Conservation (phyloP, 2,329 filamentous ascomycete species). For the Escovopsis sp. region DNA sequence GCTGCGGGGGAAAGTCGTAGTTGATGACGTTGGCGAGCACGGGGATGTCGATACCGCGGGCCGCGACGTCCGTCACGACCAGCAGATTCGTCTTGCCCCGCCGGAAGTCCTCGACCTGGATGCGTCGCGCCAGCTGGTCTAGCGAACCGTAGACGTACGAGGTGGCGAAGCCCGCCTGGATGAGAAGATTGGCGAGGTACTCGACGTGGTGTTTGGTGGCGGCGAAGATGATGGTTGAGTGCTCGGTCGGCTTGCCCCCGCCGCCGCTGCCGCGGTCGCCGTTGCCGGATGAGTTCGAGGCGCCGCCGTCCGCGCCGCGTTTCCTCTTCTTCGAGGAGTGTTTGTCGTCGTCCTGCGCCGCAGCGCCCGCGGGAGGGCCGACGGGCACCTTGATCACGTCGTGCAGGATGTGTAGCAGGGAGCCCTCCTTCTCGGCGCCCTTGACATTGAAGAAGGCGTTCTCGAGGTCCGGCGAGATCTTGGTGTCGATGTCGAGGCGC, state of each 20-base stretch:
- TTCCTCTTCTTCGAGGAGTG: conserved; percentile 54
- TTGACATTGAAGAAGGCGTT: conserved; percentile 92
- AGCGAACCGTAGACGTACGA: conserved; percentile 92
- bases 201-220: conserved; percentile 97
- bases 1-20: conserved; percentile 93
- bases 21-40: conserved; percentile 95
- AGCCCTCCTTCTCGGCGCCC: conserved; percentile 83
- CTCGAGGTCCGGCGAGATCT: conserved; percentile 90
- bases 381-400: conserved; percentile 85
- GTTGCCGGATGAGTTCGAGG: conserved; percentile 28
- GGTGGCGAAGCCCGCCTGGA: conserved; percentile 66
- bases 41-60: conserved; percentile 94
- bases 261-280: too few relatives aligned
- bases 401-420: conserved; percentile 73
- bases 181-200: conserved; percentile 72
- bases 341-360: conserved; percentile 29
- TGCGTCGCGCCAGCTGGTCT: conserved; percentile 83
- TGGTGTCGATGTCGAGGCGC: conserved; percentile 83
- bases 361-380: conserved; percentile 41
- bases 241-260: conserved; percentile 54
- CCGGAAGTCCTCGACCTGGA: conserved; percentile 83
- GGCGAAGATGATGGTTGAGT: conserved; percentile 90
- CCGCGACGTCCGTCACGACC: conserved; percentile 92
- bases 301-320: conserved; percentile 35
- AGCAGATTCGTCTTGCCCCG: conserved; percentile 73